These are phyloP conservation scores for Stagonosporopsis chrysanthemi DNA, from an alignment of 2,329 filamentous ascomycete genomes.

Conservation along the genomic window DNA sequence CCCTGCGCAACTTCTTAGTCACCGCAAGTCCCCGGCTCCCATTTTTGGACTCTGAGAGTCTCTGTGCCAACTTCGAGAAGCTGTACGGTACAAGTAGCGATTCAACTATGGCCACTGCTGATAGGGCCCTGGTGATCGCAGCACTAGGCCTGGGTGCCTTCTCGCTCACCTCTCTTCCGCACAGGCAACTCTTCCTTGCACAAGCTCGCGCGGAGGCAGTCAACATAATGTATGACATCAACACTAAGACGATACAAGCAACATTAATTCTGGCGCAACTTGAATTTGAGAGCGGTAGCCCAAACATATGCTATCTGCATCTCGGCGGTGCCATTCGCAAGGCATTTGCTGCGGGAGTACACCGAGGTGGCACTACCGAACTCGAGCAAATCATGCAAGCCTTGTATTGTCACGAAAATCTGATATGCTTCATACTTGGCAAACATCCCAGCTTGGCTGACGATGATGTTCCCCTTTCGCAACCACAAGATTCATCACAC, in stretches of 20 bases:
- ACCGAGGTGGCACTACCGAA: neutral
- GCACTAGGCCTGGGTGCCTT: constrained; percentile 10
- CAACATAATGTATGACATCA: constrained; percentile 15
- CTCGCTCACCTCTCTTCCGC: constrained; percentile 3
- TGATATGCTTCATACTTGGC: constrained; percentile 9
- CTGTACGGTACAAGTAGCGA: neutral
- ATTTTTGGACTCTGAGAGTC: constrained; percentile 1
- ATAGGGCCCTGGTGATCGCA: constrained; percentile 1
- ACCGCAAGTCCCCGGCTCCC: constrained; percentile 13
- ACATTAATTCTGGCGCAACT: constrained; percentile 11
- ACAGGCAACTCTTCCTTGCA: constrained; percentile 4
- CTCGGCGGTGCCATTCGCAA: constrained; percentile 18
- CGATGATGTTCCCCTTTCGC: neutral
- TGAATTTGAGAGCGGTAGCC: constrained; percentile 17
- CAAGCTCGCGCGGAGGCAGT: constrained; percentile 10
- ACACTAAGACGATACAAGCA: constrained; percentile 8
- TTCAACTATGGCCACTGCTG: neutral
- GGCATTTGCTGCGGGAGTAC: constrained; percentile 17
- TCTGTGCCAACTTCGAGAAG: constrained; percentile 11
- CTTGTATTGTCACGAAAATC: constrained; percentile 12
- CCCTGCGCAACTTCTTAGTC: constrained; percentile 14
- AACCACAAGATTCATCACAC: neutral
- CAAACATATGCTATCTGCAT: constrained; percentile 19
- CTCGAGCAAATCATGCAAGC: constrained; percentile 13
- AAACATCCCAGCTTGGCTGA: constrained; percentile 5